A percentile compares a stretch with the other conserved stretches of the same genome.
phyloP scores from a whole-genome alignment of 2,329 filamentous ascomycete genomes.

The Lachnellula cervina region DNA sequence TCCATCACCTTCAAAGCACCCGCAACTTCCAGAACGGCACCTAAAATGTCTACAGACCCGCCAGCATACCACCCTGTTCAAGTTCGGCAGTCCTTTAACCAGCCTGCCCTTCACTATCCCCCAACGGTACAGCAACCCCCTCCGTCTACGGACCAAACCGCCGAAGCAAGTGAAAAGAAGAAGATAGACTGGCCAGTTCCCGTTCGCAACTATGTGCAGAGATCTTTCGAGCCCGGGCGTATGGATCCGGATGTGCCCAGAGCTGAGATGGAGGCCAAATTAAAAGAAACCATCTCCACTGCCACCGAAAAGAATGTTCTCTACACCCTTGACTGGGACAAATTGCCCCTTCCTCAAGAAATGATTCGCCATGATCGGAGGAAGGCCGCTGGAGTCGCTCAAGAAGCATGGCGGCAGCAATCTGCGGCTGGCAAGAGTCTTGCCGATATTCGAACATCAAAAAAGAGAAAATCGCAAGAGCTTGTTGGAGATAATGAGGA shows the following conservation, averaged over 20 bases:
- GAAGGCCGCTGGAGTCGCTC: constrained; percentile 33
- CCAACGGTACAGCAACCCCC: constrained; percentile 34
- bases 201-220: constrained; percentile 84
- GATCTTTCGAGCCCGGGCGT: constrained; percentile 76
- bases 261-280: constrained; percentile 72
- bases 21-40: constrained; percentile 3
- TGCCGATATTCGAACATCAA: constrained; percentile 36
- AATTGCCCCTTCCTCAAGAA: constrained; percentile 77
- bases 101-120: constrained; percentile 31
- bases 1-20: background rate
- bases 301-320: constrained; percentile 72
- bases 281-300: constrained; percentile 79
- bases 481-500: constrained; percentile 47
- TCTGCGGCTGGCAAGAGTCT: constrained; percentile 22
- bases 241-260: constrained; percentile 57
- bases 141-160: constrained; percentile 23
- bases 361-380: constrained; percentile 66
- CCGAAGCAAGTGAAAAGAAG: constrained; percentile 36
- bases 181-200: constrained; percentile 73
- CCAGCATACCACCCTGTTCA: constrained; percentile 41
- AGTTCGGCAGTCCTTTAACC: constrained; percentile 36
- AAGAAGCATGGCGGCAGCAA: constrained; percentile 25
- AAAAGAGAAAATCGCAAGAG: constrained; percentile 80
- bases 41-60: constrained; percentile 34
- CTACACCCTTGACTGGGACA: constrained; percentile 74